Evolutionary conservation across 495 filamentous ascomycete genomes (phyloP).

Genomic region (Astrothelium macrocarpum): DNA sequence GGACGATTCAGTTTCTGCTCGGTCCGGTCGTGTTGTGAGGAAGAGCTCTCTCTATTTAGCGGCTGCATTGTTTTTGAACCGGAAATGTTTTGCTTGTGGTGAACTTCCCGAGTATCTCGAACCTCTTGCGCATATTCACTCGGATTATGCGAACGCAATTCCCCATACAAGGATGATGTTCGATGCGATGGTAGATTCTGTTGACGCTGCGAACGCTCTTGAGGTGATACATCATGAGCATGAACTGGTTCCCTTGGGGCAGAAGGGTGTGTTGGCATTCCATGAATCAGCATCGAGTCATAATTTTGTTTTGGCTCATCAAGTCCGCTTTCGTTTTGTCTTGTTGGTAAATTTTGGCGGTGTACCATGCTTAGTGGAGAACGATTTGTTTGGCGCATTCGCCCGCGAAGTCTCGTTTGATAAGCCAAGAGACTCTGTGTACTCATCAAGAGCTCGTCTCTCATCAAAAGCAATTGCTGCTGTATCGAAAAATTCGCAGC

Average conservation of each 20-base stretch:
- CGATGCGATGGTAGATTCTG: background rate
- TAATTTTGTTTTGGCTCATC: background rate
- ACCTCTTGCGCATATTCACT: background rate
- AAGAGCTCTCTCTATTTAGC: background rate
- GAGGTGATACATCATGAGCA: background rate
- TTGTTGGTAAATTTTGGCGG: background rate
- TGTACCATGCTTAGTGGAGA: background rate
- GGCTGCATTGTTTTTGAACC: background rate
- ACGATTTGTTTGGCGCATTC: background rate
- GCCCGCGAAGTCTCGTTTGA: background rate
- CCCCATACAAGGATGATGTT: background rate
- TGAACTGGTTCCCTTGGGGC: background rate
- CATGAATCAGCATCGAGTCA: background rate
- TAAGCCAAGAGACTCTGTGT: background rate
- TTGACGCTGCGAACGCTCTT: background rate
- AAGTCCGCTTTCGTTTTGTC: background rate
- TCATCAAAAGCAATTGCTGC: background rate
- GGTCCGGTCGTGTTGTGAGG: background rate
- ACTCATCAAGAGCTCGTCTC: constrained; percentile 1
- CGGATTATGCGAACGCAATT: background rate
- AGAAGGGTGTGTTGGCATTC: background rate
- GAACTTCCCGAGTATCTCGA: background rate
- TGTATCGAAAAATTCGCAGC: background rate
- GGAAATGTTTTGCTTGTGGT: background rate
- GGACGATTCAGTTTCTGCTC: background rate